phyloP scores from a whole-genome alignment of 352 stramenopile species.

The Phytophthora meadii region DNA sequence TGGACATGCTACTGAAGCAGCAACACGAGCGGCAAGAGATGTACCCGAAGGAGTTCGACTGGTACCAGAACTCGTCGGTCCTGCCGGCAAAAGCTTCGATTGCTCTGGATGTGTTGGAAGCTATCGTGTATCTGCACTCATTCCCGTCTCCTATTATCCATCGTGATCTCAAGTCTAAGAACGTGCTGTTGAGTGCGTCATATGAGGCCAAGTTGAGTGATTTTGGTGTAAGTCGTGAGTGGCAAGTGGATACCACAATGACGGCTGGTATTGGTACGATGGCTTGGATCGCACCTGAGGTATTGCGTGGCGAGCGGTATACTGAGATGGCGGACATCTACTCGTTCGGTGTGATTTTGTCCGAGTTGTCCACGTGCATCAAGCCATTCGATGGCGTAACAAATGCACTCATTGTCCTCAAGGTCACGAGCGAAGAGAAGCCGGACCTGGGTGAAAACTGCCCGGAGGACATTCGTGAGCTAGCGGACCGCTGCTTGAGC shows the following conservation, averaged over 20 bases:
- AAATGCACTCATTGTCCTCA: conserved; percentile 77
- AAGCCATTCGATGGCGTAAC: conserved; percentile 76
- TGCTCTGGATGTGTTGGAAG: conserved; percentile 78
- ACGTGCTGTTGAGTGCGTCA: conserved; percentile 67
- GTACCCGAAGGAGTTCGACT: conserved; percentile 67
- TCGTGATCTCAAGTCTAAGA: conserved; percentile 82
- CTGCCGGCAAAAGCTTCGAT: conserved; percentile 63
- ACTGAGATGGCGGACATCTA: conserved; percentile 90
- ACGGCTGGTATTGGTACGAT: conserved; percentile 86
- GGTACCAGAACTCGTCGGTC: conserved; percentile 63
- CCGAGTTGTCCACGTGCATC: conserved; percentile 70
- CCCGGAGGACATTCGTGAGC: conserved; percentile 70
- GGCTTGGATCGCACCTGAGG: conserved; percentile 85
- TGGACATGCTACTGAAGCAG: conserved; percentile 75
- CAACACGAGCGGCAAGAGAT: conserved; percentile 47
- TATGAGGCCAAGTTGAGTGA: conserved; percentile 85
- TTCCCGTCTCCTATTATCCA: conserved; percentile 87
- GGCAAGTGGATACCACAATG: conserved; percentile 81
- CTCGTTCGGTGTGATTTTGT: conserved; percentile 85
- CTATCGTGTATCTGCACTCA: conserved; percentile 84
- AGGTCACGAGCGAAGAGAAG: conserved; percentile 77
- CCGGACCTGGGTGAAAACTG: conserved; percentile 63
- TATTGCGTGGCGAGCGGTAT: conserved; percentile 83
- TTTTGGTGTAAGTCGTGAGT: conserved; percentile 85
- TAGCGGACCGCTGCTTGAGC: conserved; percentile 67